These are phyloP conservation scores for Closterium sp. DNA, from an alignment of 139 green algal species.

Conservation along the genomic window DNA sequence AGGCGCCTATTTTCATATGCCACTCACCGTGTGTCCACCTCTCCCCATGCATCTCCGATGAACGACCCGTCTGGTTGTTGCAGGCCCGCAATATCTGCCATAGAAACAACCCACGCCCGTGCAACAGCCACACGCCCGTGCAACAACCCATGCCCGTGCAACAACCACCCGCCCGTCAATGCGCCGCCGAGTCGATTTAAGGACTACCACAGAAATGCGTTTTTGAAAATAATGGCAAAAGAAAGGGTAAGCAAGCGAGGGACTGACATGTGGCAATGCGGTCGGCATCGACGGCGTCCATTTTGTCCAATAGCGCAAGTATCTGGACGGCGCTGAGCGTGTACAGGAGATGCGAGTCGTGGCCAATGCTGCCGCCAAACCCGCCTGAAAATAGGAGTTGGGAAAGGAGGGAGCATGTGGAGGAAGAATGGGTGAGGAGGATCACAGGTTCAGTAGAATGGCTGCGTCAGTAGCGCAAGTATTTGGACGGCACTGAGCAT, in stretches of 20 bases:
- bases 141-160: too few relatives aligned
- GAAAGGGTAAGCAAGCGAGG: neutral
- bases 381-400: conserved; percentile 63
- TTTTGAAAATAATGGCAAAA: neutral
- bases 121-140: too few relatives aligned
- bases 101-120: too few relatives aligned
- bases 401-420: neutral
- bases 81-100: conserved; percentile 65
- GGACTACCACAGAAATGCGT: too few relatives aligned
- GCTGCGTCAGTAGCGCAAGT: conserved; percentile 79
- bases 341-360: conserved; percentile 95
- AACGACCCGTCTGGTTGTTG: conserved; percentile 92
- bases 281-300: conserved; percentile 75
- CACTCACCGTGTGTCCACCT: conserved; percentile 85
- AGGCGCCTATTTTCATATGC: neutral
- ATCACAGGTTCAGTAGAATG: too few relatives aligned
- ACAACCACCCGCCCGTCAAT: too few relatives aligned
- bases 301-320: conserved; percentile 76
- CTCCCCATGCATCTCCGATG: conserved; percentile 87
- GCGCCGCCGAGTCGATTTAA: too few relatives aligned
- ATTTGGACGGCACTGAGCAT: conserved; percentile 95
- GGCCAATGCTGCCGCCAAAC: conserved; percentile 80
- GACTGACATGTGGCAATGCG: conserved; percentile 63
- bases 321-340: conserved; percentile 95
- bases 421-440: too few relatives aligned